Evolutionary conservation across 2,329 filamentous ascomycete species (phyloP), one percentile per base, ranked within the genome.

Genomic region (Juglanconis oblonga): DNA sequence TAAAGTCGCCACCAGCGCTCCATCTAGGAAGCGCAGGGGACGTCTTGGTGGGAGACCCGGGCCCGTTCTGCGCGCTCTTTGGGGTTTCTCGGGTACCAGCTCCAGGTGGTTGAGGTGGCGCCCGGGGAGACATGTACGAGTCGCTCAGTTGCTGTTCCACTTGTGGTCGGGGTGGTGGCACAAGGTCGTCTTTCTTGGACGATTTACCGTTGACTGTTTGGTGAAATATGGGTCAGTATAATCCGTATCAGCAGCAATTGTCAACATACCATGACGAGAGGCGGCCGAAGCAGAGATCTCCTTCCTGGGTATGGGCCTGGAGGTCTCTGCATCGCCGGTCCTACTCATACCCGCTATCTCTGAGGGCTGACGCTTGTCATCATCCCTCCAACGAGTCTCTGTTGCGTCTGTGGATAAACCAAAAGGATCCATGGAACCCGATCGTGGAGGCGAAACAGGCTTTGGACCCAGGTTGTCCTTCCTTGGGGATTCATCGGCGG

Each of bases 1-100:
- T 95, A 70, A 97, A 95, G 65, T 96, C 92, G 57, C 88, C 91
- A 55, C 91, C 91, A 48, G 85, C 83, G 73, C 89, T 96, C 85
- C 85, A 91, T 68, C 88, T 82, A 65, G 89, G 85, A 64, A 91
- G 77, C 67, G 87, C 87, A 9, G 89, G 87, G 9, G 88, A 90
- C 44, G 74, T 73, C 65, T 85, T 83, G 35, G 50, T 51, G n/a
- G 64, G 77, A 62, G 72, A 81, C 68, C 63, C 66, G 44, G 66
- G 71, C 69, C 45, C 59, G 17, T 62, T 76, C 70, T 67, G 77
- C 67, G 56, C 61, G 55, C 80, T 76, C 62, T 72, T 77, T 29
- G 75, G 70, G 24, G 83, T 77, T 52, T 84, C 83, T 64, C 83
- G 83, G 57, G 69, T 72, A 36, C 71, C 64, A 36, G 73, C 66